Base-by-base conservation (phyloP, 2,329 filamentous ascomycete genomes). In the Aspergillus oerlinghausenensis region DNA sequence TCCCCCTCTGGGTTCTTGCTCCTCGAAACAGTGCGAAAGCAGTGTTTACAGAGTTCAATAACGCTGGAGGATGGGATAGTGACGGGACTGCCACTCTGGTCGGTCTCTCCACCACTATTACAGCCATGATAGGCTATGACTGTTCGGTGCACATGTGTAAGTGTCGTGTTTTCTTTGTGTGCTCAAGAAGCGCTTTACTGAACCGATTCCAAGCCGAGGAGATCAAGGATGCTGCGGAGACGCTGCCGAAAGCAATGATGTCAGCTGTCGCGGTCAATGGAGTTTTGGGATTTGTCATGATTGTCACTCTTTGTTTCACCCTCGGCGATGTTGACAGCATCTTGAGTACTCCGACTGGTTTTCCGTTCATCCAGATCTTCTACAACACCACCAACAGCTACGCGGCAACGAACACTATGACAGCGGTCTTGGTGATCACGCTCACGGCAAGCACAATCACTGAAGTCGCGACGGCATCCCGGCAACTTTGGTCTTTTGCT, bases 321-420 rank as follows among this genome's bases (percentile, higher is more conserved):
- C 72, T 85, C 17, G 76, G 76, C 2, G 75, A 84, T 55, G 68
- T 82, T 10, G 72, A 78, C 10, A 66, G 64, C 0, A 75, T 79
- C 0, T 66, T 82, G 3, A 67, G 69, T 0, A 77, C 76, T 0
- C 73, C 74, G 0, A 82, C 81, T 0, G 77, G 77, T 1, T 83
- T 82, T 50, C 83, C 85, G 0, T 84, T 85, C 60, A 85, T 87
- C 63, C 76, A 84, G 51, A 77, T 85, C 23, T 85, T 85, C 56
- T 75, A 75, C 59, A 76, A 82, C 38, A 78, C 78, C 1, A 80
- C 81, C 1, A 70, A 75, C 1, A 80, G 77, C 19, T 67, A 75
- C 2, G 76, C 75, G 1, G 82, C 78, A 0, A 77, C 81, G 0
- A 77, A 78, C 1, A 75, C 79, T 21, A 82, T 84, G 77, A 74